Base-by-base conservation (phyloP, 495 filamentous ascomycete genomes). In the Rostrohypoxylon terebratum region DNA sequence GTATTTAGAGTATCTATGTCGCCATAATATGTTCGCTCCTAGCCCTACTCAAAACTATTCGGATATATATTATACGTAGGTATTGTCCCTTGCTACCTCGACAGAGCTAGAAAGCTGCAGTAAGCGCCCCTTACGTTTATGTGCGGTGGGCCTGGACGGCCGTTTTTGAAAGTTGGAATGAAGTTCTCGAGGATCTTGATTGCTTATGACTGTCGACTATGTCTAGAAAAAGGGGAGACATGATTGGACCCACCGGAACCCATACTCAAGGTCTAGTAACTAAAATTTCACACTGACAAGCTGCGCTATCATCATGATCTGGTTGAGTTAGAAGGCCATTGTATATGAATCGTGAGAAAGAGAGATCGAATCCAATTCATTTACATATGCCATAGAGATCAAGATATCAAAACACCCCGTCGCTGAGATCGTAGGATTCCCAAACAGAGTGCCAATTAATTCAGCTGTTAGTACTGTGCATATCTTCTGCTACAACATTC, bases 401-500 rank as follows among this genome's bases (percentile, higher is more conserved):
- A 53, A 53, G 48, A 53, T 23, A 53, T 31, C 21, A 53, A 53
- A 53, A 53, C 48, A 28, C 21, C 48, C 9, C 31, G 48, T 53
- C 48, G 48, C 48, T 31, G 21, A 53, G 11, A 53, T 54, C 33
- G 25, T 54, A 54, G 25, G 23, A 54, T 54, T 33, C 18, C 18
- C 50, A 54, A 54, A 54, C 50, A 33, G 33, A 33, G 25, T 54
- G 33, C 50, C 50, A 16, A 33, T 54, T 25, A 54, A 33, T 14
- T 54, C 11, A 54, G 25, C 28, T 54, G 50, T 54, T 54, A 25
- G 50, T 54, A 33, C 50, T 33, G 48, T 28, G 50, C 25, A 54
- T 54, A 54, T 54, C 50, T 54, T 54, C 50, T 25, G 50, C 50
- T 54, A 54, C 25, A 54, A 54, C 11, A 54, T 54, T 33, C 25